Conservation (phyloP, 2,329 filamentous ascomycete genomes). For the Fusarium praegraminearum region DNA sequence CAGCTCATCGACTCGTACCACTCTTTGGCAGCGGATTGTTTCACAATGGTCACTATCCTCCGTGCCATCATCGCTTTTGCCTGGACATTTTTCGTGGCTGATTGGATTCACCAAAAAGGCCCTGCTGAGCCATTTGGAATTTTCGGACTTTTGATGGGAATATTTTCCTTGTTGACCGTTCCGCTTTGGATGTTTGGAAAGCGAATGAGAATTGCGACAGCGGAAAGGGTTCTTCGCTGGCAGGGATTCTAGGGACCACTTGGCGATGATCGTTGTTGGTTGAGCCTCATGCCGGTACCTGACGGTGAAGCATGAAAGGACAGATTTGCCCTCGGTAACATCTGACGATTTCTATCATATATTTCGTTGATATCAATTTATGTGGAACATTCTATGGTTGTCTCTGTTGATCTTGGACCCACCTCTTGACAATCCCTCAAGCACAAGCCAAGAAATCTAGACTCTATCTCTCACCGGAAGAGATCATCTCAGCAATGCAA, state of each 20-base stretch:
- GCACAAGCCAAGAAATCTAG: slow-evolving; percentile 1
- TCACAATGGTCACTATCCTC: slow-evolving; percentile 64
- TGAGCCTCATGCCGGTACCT: neutral
- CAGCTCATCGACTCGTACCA: slow-evolving; percentile 65
- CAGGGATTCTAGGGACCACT: slow-evolving; percentile 9
- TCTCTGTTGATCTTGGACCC: neutral
- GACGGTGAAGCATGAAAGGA: neutral
- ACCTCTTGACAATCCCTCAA: neutral
- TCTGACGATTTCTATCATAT: neutral
- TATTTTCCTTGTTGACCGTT: slow-evolving; percentile 55
- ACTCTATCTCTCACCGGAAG: neutral
- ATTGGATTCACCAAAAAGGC: slow-evolving; percentile 60
- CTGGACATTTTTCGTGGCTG: slow-evolving; percentile 65
- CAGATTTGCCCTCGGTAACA: neutral
- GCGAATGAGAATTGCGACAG: slow-evolving; percentile 53
- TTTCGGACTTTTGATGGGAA: slow-evolving; percentile 30
- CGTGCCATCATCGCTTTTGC: slow-evolving; percentile 64
- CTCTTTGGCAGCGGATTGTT: slow-evolving; percentile 62
- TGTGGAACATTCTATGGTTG: neutral
- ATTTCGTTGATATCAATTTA: neutral
- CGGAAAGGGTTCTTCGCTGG: slow-evolving; percentile 17
- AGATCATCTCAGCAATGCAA: neutral
- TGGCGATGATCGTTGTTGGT: neutral
- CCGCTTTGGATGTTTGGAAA: slow-evolving; percentile 54
- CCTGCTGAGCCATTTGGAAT: slow-evolving; percentile 64